phyloP scores from a whole-genome alignment of 371 early-diverging fungal species.

The Rhizopus arrhizus region DNA sequence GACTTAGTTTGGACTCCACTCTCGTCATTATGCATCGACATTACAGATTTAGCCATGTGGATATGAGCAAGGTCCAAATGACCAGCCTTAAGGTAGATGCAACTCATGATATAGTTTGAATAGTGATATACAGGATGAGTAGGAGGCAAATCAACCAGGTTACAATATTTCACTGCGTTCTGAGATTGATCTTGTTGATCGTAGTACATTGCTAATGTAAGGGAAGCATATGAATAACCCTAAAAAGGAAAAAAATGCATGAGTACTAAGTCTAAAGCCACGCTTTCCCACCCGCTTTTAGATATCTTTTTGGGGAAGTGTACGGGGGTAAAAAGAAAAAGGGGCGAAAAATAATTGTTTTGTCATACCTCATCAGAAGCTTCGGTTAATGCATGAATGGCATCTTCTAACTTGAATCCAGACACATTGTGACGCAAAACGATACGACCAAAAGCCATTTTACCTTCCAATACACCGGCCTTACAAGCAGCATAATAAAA shows the following conservation, averaged over 20 bases:
- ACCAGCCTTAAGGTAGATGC: slow-evolving; percentile 20
- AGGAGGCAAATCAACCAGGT: slow-evolving; percentile 1
- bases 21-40: not conserved
- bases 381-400: slow-evolving; percentile 10
- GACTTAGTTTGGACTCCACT: not conserved
- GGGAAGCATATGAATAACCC: slow-evolving; percentile 22
- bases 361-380: slow-evolving; percentile 21
- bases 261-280: too few relatives aligned
- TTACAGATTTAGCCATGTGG: slow-evolving; percentile 11
- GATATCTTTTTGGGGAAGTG: too few relatives aligned
- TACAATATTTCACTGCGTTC: slow-evolving; percentile 11
- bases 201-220: slow-evolving; percentile 21
- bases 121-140: slow-evolving; percentile 18
- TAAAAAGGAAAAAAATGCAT: not conserved
- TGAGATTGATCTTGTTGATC: slow-evolving; percentile 11
- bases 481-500: slow-evolving; percentile 14
- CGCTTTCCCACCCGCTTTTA: too few relatives aligned
- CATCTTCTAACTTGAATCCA: slow-evolving; percentile 11
- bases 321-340: not conserved
- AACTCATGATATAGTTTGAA: slow-evolving; percentile 14
- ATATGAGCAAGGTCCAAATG: slow-evolving; percentile 7
- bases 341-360: not conserved
- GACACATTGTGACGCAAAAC: slow-evolving; percentile 1
- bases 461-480: slow-evolving; percentile 9
- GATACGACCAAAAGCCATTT: slow-evolving; percentile 16